Base-by-base conservation (phyloP, 306 rosid genomes). In the Prunus davidiana region DNA sequence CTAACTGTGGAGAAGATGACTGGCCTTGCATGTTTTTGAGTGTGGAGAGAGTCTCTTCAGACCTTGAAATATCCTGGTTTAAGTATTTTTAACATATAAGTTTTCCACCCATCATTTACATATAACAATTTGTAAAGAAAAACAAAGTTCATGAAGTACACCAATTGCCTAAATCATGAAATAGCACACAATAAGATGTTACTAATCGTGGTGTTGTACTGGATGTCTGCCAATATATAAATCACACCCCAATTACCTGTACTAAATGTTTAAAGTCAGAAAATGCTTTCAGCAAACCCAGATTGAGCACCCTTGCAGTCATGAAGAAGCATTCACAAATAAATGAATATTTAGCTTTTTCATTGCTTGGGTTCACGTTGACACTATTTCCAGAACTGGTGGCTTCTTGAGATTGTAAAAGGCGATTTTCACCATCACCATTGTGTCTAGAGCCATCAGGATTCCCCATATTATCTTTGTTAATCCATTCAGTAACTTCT, bases 291-390 rank as follows among this genome's bases (percentile, higher is more conserved):
- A 96, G 87, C 81, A 96, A 88, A 67, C 99, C 99, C 81, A 96
- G 78, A 81, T 96, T 87, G 81, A 96, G 97, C 84, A 92, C 98
- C 87, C 99, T 89, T 51, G 93, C 93, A 58, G 98, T 96, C 97
- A 96, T 96, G 87, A 91, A 96, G 93, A 96, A 96, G 86, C 99
- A 96, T 88, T 96, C 99, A 10, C 98, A 92, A 81, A 93, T 96
- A 86, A 96, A 96, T 69, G 96, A 72, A 82, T 87, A 96, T 76
- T 87, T 93, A 51, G 82, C 68, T 81, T 84, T 91, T 80, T 87
- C 93, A 78, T 83, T 78, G 56, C 71, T 82, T 38, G 80, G 75
- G 73, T 82, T 85, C 78, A 74, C 68, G 18, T 73, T 81, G 56
- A 82, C 76, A 84, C 73, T 82, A 84, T 72, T 86, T 51, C 93